Evolutionary conservation across 2,329 filamentous ascomycete species (phyloP), one percentile per base, ranked within the genome.

Genomic region (Claviceps maximensis): DNA sequence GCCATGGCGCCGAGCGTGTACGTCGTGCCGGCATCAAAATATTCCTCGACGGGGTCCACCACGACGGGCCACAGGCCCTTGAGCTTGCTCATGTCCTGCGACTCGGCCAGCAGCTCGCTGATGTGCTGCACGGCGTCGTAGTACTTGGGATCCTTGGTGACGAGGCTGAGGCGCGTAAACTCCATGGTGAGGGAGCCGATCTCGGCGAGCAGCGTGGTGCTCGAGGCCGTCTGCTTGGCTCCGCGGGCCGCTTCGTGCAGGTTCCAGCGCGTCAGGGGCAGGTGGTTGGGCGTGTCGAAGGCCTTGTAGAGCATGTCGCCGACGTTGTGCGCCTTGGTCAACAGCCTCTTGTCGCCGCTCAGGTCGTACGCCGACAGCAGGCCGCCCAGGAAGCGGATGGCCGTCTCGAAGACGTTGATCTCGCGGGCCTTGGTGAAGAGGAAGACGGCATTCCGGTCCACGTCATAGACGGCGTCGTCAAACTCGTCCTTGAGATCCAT

Each of bases 61-160:
- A 72, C 71, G 21, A 77, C 74, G 1, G 86, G 86, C 84, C 84
- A 93, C 69, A 91, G 74, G 1, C 87, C 87, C 0, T 85, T 86
- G 6, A 90, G 66, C 44, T 71, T 73, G 1, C 85, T 89, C n/a
- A 72, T 67, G 59, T 79, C 78, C 67, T 91, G 87, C 57, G 78
- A 77, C 27, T 74, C 71, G 54, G 84, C 77, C 41, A 91, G 74
- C 19, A 82, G 74, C 54, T 84, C 75, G 23, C 80, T 86, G 54
- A 91, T 80, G 36, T 82, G 77, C 54, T 82, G 80, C 52, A 88
- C 76, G 5, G 85, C 86, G 63, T 89, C 86, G 64, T 83, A 87
- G 68, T 86, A 89, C 61, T 83, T 87, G 41, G 76, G 67, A 56
- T 88, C 74, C 41, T 78, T 78, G 0, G 86, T 87, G 47, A 89